A percentile compares a stretch with the other conserved stretches of the same genome.
These are phyloP conservation scores for Neoboletus brunneissimus DNA, from an alignment of 768 basidiomycete genomes.

Conservation along the genomic window DNA sequence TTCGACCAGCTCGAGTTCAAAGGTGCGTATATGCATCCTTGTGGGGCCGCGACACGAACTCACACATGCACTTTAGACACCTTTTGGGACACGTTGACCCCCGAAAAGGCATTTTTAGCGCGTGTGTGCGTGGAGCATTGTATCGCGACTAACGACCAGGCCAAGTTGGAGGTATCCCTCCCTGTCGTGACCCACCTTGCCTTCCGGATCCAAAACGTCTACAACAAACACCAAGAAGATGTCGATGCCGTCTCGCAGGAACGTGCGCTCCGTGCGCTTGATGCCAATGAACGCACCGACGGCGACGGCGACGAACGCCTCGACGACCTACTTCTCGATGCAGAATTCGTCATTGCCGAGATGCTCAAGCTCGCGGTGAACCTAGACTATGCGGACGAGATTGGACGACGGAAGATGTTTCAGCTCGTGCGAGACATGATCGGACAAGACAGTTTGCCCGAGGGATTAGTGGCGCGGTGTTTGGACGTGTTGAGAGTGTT, in stretches of 20 bases:
- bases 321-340: conserved; percentile 32
- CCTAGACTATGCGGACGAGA: conserved; percentile 90
- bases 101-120: conserved; percentile 76
- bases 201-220: conserved; percentile 66
- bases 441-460: conserved; percentile 64
- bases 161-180: conserved; percentile 62
- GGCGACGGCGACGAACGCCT: conserved; percentile 25
- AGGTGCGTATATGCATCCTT: conserved; percentile 42
- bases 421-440: conserved; percentile 85
- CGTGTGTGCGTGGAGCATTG: conserved; percentile 84
- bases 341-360: conserved; percentile 71
- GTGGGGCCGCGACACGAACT: neutral
- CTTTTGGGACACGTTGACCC: conserved; percentile 71
- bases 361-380: conserved; percentile 74
- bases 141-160: conserved; percentile 55
- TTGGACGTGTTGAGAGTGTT: conserved; percentile 79
- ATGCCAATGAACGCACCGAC: conserved; percentile 28
- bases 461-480: conserved; percentile 65
- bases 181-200: conserved; percentile 86
- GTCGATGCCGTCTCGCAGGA: conserved; percentile 41
- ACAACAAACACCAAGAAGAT: conserved; percentile 56
- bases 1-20: conserved; percentile 67
- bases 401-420: conserved; percentile 85
- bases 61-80: conserved; percentile 42
- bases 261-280: conserved; percentile 24